Evolutionary conservation across 2,329 filamentous ascomycete genomes (phyloP).

Genomic region (Rugonectria rugulosa): DNA sequence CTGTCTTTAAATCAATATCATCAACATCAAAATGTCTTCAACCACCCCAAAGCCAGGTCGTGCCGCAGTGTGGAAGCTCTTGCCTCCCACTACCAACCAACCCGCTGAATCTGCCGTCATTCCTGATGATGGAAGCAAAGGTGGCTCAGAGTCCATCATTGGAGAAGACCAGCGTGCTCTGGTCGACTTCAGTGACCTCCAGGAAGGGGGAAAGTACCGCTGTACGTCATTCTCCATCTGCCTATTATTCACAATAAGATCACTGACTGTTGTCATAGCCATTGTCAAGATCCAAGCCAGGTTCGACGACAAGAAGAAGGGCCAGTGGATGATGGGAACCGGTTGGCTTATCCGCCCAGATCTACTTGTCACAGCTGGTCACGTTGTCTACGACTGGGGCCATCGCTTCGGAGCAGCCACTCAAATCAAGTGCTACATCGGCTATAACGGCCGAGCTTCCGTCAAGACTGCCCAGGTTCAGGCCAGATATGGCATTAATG

Average conservation of each 20-base stretch:
- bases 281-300: conserved; percentile 29
- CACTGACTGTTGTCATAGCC: conserved; percentile 13
- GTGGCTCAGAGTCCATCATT: conserved; percentile 20
- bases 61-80: conserved; percentile 22
- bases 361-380: conserved; percentile 32
- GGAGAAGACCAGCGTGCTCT: conserved; percentile 15
- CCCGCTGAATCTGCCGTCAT: conserved; percentile 16
- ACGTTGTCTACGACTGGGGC: conserved; percentile 35
- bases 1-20: no score
- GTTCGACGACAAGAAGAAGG: conserved; percentile 12
- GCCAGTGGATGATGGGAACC: conserved; percentile 32
- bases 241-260: not conserved
- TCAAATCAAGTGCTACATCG: conserved; percentile 45
- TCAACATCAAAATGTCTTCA: conserved; percentile 13
- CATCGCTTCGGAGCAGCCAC: conserved; percentile 25
- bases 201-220: conserved; percentile 26
- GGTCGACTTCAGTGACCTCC: conserved; percentile 17
- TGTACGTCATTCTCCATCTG: conserved; percentile 10
- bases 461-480: conserved; percentile 8
- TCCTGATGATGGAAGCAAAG: conserved; percentile 18
- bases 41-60: not conserved
- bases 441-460: conserved; percentile 40
- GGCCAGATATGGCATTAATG: conserved; percentile 26
- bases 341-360: conserved; percentile 34
- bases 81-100: conserved; percentile 4